Evolutionary conservation across 2,329 filamentous ascomycete genomes (phyloP), one percentile per base, ranked within the genome.

Genomic region (Apiospora koreana): DNA sequence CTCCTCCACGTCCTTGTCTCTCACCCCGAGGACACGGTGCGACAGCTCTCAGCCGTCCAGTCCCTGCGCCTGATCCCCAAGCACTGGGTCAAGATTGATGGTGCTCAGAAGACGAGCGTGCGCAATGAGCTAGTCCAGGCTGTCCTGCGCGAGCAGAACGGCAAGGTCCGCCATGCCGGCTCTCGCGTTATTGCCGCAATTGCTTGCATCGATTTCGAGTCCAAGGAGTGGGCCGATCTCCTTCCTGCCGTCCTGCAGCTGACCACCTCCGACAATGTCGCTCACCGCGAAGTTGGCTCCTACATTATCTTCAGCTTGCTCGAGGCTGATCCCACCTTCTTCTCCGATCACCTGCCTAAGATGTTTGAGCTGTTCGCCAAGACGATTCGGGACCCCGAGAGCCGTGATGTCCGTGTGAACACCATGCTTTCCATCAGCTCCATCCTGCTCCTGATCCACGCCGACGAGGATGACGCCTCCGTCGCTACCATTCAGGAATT

Each of bases 281-380:
- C 90, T 72, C 93, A 97, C 81, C 92, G 96, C 75, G 94, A 97
- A 80, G 93, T 98, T 50, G 94, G 93, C 74, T 92, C 95, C 74
- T 98, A 96, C 84, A 94, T 98, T 76, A 91, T 98, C 74, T 98
- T 92, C 84, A 95, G 94, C 72, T 91, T 98, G 65, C 87, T 98
- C 14, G 96, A 99, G 84, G 92, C 92, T 69, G 92, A 97, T 75
- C 94, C 94, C 25, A 91, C 94, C 75, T 88, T 91, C 75, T 97
- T 98, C 82, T 89, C 90, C 76, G 93, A 95, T 77, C 93, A 96
- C 82, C 89, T 94, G 76, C 83, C 87, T 71, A 91, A 93, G 79
- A 89, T 98, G 71, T 94, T 98, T 77, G 87, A 88, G 77, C 87
- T 98, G 35, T 97, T 98, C 84, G 86, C 87, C 81, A 92, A 91